These are phyloP conservation scores for Passiflora organensis DNA, from an alignment of 345 rosid species.

Conservation along the genomic window DNA sequence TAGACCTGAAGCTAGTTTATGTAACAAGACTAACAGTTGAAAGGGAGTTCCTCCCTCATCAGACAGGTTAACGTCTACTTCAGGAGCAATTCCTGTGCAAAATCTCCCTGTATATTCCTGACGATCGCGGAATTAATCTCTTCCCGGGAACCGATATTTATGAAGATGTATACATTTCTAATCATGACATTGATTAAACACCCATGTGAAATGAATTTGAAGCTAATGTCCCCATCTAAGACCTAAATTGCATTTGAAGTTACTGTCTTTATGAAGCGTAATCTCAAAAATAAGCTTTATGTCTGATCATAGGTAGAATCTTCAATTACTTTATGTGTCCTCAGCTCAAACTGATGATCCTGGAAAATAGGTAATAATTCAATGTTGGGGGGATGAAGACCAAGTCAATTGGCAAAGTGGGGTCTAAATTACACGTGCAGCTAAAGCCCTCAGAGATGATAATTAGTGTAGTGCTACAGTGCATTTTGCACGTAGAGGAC, in stretches of 20 bases:
- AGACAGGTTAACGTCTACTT: neutral
- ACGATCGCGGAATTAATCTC: neutral
- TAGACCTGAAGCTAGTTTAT: conserved; percentile 1
- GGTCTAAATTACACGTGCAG: conserved; percentile 43
- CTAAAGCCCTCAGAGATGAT: conserved; percentile 16
- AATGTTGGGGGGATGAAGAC: no score
- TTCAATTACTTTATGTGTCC: neutral
- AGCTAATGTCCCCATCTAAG: conserved; percentile 6
- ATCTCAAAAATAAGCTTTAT: conserved; percentile 9
- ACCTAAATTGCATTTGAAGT: conserved; percentile 12
- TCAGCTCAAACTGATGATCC: no score
- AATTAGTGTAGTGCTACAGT: conserved; percentile 9
- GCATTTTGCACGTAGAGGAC: conserved; percentile 4
- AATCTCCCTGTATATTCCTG: neutral
- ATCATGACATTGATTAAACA: neutral
- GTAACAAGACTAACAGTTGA: neutral
- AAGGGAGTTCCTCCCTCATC: neutral
- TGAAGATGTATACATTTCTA: no score
- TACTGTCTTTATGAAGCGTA: conserved; percentile 1
- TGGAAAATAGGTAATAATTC: no score
- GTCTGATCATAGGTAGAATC: conserved; percentile 18
- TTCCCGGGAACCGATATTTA: no score
- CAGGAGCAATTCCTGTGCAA: no score
- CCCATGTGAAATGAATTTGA: conserved; percentile 3
- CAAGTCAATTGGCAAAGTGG: conserved; percentile 29